Evolutionary conservation across 2,329 filamentous ascomycete species (phyloP).

Genomic region (Xylariaceae sp.): DNA sequence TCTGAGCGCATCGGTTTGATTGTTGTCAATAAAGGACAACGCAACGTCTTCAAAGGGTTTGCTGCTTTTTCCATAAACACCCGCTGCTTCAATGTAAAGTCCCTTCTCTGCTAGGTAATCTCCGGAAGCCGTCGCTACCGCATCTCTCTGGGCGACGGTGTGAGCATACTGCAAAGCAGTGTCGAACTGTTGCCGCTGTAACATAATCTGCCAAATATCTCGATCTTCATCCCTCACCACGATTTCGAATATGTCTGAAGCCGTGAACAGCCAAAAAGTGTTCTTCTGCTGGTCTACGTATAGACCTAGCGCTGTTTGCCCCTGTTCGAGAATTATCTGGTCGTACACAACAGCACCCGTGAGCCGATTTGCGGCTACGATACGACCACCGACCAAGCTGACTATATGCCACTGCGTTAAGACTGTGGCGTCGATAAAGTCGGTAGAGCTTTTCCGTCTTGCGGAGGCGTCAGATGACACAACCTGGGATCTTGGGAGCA

Average conservation of each 20-base stretch:
- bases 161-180: conserved; percentile 80
- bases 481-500: conserved; percentile 70
- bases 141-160: conserved; percentile 76
- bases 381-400: conserved; percentile 71
- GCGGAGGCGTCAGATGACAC: conserved; percentile 58
- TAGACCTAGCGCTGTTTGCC: conserved; percentile 75
- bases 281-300: conserved; percentile 90
- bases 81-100: conserved; percentile 78
- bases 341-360: conserved; percentile 84
- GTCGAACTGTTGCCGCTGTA: conserved; percentile 82
- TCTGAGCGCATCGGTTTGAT: conserved; percentile 82
- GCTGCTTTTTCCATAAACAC: conserved; percentile 88
- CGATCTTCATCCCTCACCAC: conserved; percentile 84
- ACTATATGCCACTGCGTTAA: conserved; percentile 93
- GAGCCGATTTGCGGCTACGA: conserved; percentile 81
- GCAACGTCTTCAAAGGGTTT: conserved; percentile 97
- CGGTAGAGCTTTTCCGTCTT: conserved; percentile 60
- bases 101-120: conserved; percentile 80
- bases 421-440: conserved; percentile 72
- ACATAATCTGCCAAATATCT: conserved; percentile 92
- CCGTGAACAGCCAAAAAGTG: conserved; percentile 95
- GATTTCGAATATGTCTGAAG: conserved; percentile 87
- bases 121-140: conserved; percentile 84
- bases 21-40: conserved; percentile 81
- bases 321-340: conserved; percentile 74